These are phyloP conservation scores for Bipolaris gigantea DNA, from an alignment of 2,329 filamentous ascomycete species.

Conservation along the genomic window DNA sequence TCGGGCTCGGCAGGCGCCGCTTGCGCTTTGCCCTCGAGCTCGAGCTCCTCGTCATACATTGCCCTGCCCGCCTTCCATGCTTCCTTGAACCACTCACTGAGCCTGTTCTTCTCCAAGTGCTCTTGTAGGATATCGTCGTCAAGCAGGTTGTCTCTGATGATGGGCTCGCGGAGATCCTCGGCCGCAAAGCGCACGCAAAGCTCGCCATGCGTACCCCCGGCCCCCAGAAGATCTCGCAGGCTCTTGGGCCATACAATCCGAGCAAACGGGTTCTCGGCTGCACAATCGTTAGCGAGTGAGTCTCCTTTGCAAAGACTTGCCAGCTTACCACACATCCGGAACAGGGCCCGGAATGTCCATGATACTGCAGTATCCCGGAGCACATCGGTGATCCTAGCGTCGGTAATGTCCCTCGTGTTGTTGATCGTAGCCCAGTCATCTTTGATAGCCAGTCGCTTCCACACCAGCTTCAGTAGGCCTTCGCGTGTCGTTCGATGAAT, in stretches of 20 bases:
- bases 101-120: slow-evolving; percentile 67
- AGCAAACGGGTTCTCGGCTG: slow-evolving; percentile 18
- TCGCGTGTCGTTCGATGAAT: slow-evolving; percentile 50
- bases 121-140: slow-evolving; percentile 70
- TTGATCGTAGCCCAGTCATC: slow-evolving; percentile 86
- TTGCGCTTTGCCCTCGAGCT: slow-evolving; percentile 15
- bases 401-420: slow-evolving; percentile 73
- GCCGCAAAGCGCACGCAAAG: slow-evolving; percentile 56
- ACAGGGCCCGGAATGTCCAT: slow-evolving; percentile 65
- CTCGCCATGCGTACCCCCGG: slow-evolving; percentile 59
- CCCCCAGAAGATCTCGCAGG: slow-evolving; percentile 41
- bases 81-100: slow-evolving; percentile 68
- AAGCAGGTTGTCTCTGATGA: slow-evolving; percentile 70
- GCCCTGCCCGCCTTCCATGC: slow-evolving; percentile 45
- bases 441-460: slow-evolving; percentile 81
- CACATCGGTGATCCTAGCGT: slow-evolving; percentile 65
- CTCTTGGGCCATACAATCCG: slow-evolving; percentile 25
- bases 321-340: slow-evolving; percentile 61
- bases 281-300: slow-evolving; percentile 7
- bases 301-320: neutral
- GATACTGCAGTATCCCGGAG: slow-evolving; percentile 67
- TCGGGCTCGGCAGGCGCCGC: neutral
- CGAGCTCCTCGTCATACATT: slow-evolving; percentile 31
- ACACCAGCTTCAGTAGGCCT: slow-evolving; percentile 66
- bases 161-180: slow-evolving; percentile 65